A percentile compares a stretch with the other conserved stretches of the same genome.
Evolutionary conservation across 768 basidiomycete genomes (phyloP).

Genomic region (Hirschioporus abietinus): DNA sequence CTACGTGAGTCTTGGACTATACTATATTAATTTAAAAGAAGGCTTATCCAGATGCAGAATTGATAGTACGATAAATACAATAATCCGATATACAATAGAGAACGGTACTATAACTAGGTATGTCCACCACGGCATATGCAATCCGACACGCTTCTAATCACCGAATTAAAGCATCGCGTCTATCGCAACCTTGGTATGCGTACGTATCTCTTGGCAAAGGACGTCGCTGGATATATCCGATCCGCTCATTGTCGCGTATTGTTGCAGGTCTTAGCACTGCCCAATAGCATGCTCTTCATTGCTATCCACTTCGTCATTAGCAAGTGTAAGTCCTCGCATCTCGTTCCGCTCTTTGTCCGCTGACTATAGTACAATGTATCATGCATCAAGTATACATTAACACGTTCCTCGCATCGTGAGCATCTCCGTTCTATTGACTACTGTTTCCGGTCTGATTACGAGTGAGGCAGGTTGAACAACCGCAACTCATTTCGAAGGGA

Average conservation of each 20-base stretch:
- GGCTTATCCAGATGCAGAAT: neutral
- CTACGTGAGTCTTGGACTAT: neutral
- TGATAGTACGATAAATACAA: neutral
- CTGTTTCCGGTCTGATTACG: neutral
- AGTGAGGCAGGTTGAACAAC: neutral
- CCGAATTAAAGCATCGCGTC: neutral
- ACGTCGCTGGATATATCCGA: neutral
- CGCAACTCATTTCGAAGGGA: neutral
- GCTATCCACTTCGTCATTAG: neutral
- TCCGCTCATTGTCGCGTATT: neutral
- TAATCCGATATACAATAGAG: neutral
- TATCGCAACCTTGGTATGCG: neutral
- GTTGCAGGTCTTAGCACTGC: neutral
- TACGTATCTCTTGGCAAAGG: neutral
- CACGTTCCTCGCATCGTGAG: neutral
- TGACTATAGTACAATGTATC: neutral
- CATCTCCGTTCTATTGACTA: neutral
- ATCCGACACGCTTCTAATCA: neutral
- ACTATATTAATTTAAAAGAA: neutral
- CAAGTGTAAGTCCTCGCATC: neutral
- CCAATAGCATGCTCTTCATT: neutral
- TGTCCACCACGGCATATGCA: neutral
- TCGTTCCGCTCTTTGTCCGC: no score
- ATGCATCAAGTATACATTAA: neutral
- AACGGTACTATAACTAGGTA: neutral